Conservation (phyloP, 2,329 filamentous ascomycete genomes). For the Ascochyta clinopodiicola region DNA sequence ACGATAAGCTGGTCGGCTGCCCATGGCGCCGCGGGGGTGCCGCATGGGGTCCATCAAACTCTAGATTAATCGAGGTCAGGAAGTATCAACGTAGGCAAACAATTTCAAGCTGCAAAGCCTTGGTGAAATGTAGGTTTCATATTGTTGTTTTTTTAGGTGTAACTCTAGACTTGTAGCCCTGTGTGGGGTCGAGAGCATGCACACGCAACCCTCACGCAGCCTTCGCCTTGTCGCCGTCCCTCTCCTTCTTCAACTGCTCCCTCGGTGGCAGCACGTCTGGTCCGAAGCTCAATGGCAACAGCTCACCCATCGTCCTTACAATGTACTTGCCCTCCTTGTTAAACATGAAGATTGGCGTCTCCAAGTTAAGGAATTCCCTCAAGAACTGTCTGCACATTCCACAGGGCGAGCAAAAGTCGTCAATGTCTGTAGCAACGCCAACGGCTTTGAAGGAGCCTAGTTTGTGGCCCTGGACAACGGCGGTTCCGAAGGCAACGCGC, state of each 20-base stretch:
- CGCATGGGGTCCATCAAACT: neutral
- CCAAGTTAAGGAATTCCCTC: constrained; percentile 55
- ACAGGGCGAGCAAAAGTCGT: constrained; percentile 67
- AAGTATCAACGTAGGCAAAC: neutral
- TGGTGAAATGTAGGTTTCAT: neutral
- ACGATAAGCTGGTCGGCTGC: constrained; percentile 15
- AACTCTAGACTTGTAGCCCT: neutral
- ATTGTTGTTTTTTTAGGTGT: neutral
- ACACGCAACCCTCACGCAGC: neutral
- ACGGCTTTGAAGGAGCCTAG: constrained; percentile 66
- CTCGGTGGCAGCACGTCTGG: constrained; percentile 54
- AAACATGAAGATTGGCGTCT: constrained; percentile 87
- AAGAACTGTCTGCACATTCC: constrained; percentile 93
- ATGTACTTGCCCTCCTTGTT: constrained; percentile 77
- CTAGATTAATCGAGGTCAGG: no score
- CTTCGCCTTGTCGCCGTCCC: constrained; percentile 36
- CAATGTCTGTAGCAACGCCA: constrained; percentile 82
- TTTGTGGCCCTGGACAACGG: constrained; percentile 65
- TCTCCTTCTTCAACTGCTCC: constrained; percentile 40
- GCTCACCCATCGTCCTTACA: constrained; percentile 71
- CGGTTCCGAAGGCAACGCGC: constrained; percentile 81
- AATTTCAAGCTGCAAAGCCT: neutral
- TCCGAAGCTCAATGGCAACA: constrained; percentile 62
- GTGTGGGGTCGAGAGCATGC: neutral
- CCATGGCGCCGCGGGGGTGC: constrained; percentile 12